Base-by-base conservation (phyloP, 495 filamentous ascomycete genomes). In the Penicillium angulare region DNA sequence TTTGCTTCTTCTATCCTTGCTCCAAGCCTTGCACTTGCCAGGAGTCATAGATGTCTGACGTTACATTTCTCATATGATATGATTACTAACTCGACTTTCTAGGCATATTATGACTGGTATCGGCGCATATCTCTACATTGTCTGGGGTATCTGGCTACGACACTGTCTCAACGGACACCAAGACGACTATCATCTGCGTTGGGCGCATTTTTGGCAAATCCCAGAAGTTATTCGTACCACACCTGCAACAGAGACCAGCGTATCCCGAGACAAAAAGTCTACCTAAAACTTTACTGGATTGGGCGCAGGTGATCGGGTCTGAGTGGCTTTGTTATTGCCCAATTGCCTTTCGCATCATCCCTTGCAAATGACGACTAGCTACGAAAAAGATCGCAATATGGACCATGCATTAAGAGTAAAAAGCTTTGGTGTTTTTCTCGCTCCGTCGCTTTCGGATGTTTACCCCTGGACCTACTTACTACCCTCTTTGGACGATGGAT, bases 71-170 rank as follows among this genome's bases (percentile, higher is more conserved):
- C 13, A 27, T 18, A 39, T 39, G 8, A 24, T 12, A 31, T 42
- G 18, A 39, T 20, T 16, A 24, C 56, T 59, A 50, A 56, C 38
- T 39, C 49, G 42, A 29, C n/a, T 27, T 29, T 53, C 9, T 49
- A 85, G 82, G 83, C 84, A 87, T 64, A 57, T 85, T 7, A 81
- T 86, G 80, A 86, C 80, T 26, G 80, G 80, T 7, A 65, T 74
- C 20, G 82, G 86, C 58, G 92, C 88, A 38, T 95, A 95, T 64
- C 82, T 86, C 53, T 88, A 92, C 61, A 90, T 96, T 50, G 68
- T 84, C 16, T 96, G 89, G 88, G 84, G 89, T 9, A 86, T 95
- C 20, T 96, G 89, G 86, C 77, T 95, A 7, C 83, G 87, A 31
- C 85, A 88, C 52, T 90, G 88, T 56, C 70, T 96, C 43, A 89